Base-by-base conservation (phyloP, 768 basidiomycete species). In the Phallus indusiatus region DNA sequence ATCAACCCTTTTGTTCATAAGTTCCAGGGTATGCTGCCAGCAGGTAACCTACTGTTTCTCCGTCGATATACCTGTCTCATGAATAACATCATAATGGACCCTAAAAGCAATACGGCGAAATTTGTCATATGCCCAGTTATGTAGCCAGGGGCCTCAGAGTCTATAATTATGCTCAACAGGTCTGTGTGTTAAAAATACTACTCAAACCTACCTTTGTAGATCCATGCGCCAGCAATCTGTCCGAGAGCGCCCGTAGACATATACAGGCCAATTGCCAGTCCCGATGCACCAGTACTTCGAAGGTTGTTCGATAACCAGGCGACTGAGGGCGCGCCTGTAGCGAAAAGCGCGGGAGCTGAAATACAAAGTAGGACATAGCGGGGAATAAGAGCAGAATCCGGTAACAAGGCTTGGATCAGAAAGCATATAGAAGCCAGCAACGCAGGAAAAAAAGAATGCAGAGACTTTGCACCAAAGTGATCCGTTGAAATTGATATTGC, bases 221-320 rank as follows among this genome's bases (percentile, higher is more conserved):
- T 20, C 28, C 20, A 54, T 62, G 18, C 55, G 64, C 68, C 65
- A 28, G 71, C 66, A 62, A 74, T 73, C 62, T 73, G 71, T 4
- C 73, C 73, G 5, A 69, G 49, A 12, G 70, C 69, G 1, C 71
- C 73, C 33, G 70, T 65, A 21, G 70, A 69, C 28, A 72, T 66
- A 59, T 70, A 72, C 33, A 72, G 24, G 11, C 69, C 69, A 17
- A 72, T 65, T 9, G 66, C 69, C 20, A 73, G 67, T 18, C 71
- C 70, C 11, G 67, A 59, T 0, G 70, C 68, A 0, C 67, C 65
- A 0, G 72, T 73, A 22, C 63, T 63, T 49, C 60, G 64, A 50
- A 72, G 61, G 59, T 74, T 74, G 21, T 68, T 68, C 2, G 71
- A 67, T 34, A 74, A 63, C 73, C 73, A 73, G 47, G 70, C 71